Evolutionary conservation across 148 eudicot species (phyloP).

Genomic region (Linanthus parryae): DNA sequence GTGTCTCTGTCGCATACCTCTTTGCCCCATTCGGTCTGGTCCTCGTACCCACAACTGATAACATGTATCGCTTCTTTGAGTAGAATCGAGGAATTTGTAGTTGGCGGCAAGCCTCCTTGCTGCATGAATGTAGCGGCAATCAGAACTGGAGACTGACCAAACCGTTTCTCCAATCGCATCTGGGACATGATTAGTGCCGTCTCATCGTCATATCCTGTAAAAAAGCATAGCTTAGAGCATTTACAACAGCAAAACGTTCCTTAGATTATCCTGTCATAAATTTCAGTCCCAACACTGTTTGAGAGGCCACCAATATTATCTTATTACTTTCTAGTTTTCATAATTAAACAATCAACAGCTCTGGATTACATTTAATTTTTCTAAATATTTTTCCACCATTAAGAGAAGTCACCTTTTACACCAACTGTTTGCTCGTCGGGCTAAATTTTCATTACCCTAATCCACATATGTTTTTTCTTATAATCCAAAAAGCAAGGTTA

Average conservation of each 20-base stretch:
- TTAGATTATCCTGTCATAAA: not conserved
- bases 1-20: constrained; percentile 1
- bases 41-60: constrained; percentile 63
- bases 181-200: constrained; percentile 53
- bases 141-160: constrained; percentile 61
- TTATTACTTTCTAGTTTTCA: too few relatives aligned
- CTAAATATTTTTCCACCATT: too few relatives aligned
- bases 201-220: constrained; percentile 40
- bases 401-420: not conserved
- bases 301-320: not conserved
- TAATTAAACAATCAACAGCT: too few relatives aligned
- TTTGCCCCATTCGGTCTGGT: constrained; percentile 57
- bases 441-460: not conserved
- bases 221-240: not conserved
- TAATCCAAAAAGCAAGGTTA: not conserved
- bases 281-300: not conserved
- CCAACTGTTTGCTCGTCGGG: not conserved
- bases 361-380: too few relatives aligned
- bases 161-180: constrained; percentile 49
- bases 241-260: too few relatives aligned
- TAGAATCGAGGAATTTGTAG: constrained; percentile 41
- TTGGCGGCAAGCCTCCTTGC: constrained; percentile 49
- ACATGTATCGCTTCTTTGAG: constrained; percentile 61
- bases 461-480: not conserved
- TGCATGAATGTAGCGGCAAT: constrained; percentile 57